phyloP scores from a whole-genome alignment of 768 basidiomycete species.

The Pleurotus citrinopileatus region DNA sequence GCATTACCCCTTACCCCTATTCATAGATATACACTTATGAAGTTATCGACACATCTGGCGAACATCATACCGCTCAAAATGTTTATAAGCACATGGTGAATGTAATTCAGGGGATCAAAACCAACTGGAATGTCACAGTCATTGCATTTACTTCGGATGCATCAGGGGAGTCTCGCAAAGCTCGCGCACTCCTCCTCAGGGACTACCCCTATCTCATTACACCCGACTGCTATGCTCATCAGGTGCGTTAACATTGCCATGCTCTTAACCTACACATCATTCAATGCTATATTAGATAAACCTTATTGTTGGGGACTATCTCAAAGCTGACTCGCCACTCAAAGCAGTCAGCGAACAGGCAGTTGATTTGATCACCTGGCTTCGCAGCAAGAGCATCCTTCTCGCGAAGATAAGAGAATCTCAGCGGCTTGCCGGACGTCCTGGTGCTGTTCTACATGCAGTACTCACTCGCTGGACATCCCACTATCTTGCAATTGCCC shows the following conservation, averaged over 20 bases:
- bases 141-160: slow-evolving; percentile 32
- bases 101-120: slow-evolving; percentile 18
- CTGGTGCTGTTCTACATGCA: slow-evolving; percentile 19
- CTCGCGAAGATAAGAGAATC: slow-evolving; percentile 23
- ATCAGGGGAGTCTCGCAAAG: slow-evolving; percentile 31
- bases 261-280: background rate
- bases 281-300: slow-evolving; percentile 25
- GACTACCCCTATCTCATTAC: slow-evolving; percentile 22
- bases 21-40: slow-evolving; percentile 26
- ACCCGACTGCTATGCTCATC: slow-evolving; percentile 32
- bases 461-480: slow-evolving; percentile 28
- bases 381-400: slow-evolving; percentile 28
- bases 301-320: slow-evolving; percentile 36
- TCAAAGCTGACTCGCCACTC: slow-evolving; percentile 22
- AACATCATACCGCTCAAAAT: slow-evolving; percentile 28
- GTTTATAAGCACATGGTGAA: slow-evolving; percentile 21
- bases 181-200: slow-evolving; percentile 13
- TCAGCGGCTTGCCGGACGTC: slow-evolving; percentile 14
- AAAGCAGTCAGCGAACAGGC: slow-evolving; percentile 21
- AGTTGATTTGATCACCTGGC: slow-evolving; percentile 34
- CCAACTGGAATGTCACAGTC: slow-evolving; percentile 23
- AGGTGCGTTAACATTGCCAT: slow-evolving; percentile 15
- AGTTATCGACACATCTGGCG: slow-evolving; percentile 27
- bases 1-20: no score
- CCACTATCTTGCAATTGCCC: slow-evolving; percentile 25